A percentile compares a stretch with the other conserved stretches of the same genome.
Evolutionary conservation across 2,329 filamentous ascomycete species (phyloP).

Genomic region (Sphaceloma murrayae): DNA sequence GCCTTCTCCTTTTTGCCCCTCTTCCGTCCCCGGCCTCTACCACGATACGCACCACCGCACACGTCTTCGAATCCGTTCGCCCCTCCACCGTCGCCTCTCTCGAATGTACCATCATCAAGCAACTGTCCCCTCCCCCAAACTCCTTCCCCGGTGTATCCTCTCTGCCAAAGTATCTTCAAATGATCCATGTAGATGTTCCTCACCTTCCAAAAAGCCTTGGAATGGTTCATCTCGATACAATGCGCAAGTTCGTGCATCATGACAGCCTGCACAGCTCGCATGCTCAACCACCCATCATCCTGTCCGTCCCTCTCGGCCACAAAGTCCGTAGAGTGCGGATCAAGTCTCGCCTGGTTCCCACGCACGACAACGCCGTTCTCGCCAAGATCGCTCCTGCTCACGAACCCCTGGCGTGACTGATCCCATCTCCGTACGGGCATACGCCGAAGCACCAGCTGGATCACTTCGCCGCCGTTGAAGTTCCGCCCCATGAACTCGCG

Average conservation of each 20-base stretch:
- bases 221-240: conserved; percentile 88
- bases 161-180: conserved; percentile 60
- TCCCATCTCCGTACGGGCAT: conserved; percentile 18
- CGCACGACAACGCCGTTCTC: conserved; percentile 8
- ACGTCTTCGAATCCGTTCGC: conserved; percentile 33
- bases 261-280: conserved; percentile 80
- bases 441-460: conserved; percentile 68
- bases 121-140: conserved; percentile 67
- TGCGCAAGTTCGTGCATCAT: conserved; percentile 91
- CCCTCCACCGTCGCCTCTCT: conserved; percentile 17
- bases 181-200: conserved; percentile 62
- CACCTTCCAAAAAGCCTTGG: conserved; percentile 68
- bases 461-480: conserved; percentile 80
- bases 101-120: conserved; percentile 51
- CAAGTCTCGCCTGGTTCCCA: conserved; percentile 7
- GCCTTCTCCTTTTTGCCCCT: conserved; percentile 44
- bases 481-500: conserved; percentile 77
- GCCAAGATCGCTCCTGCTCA: background rate
- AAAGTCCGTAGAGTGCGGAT: conserved; percentile 12
- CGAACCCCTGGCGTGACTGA: background rate
- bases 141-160: conserved; percentile 68
- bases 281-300: conserved; percentile 61
- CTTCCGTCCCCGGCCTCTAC: conserved; percentile 46
- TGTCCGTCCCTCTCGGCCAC: conserved; percentile 23
- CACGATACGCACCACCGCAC: conserved; percentile 76